These are phyloP conservation scores for Juglanconis juglandina DNA, from an alignment of 2,329 filamentous ascomycete genomes.

Conservation along the genomic window DNA sequence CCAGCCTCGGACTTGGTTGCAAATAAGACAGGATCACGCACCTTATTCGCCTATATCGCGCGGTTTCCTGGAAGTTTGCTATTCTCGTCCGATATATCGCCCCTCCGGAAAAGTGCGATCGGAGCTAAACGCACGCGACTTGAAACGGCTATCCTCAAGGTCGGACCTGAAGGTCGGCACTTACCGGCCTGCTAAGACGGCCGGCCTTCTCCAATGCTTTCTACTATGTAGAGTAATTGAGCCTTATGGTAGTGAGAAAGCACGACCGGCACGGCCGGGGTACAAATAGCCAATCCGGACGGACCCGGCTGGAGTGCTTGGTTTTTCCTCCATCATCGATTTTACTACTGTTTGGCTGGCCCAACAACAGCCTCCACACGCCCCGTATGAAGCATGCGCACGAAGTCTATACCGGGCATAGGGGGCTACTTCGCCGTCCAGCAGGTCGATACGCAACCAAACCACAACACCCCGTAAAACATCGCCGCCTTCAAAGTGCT, in stretches of 20 bases:
- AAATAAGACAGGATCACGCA: neutral
- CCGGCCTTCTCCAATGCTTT: too few relatives aligned
- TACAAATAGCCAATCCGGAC: too few relatives aligned
- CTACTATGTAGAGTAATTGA: too few relatives aligned
- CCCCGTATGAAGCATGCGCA: too few relatives aligned
- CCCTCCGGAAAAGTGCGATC: neutral
- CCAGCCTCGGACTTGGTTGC: neutral
- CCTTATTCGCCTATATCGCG: neutral
- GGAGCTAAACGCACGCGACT: neutral
- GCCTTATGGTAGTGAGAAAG: too few relatives aligned
- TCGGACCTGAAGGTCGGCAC: neutral
- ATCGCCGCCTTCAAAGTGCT: slow-evolving; percentile 46
- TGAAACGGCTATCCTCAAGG: neutral
- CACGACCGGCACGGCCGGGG: too few relatives aligned
- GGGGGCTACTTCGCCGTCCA: slow-evolving; percentile 56
- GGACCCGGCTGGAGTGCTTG: too few relatives aligned
- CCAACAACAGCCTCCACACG: slow-evolving; percentile 25
- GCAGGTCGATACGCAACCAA: slow-evolving; percentile 44
- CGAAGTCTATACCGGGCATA: neutral
- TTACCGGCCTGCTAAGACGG: too few relatives aligned
- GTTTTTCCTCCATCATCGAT: too few relatives aligned
- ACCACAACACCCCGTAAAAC: slow-evolving; percentile 39
- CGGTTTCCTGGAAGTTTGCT: neutral
- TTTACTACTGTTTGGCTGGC: slow-evolving; percentile 34
- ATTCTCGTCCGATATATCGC: neutral